phyloP scores from a whole-genome alignment of 768 basidiomycete genomes.

The Lactarius sanguifluus region DNA sequence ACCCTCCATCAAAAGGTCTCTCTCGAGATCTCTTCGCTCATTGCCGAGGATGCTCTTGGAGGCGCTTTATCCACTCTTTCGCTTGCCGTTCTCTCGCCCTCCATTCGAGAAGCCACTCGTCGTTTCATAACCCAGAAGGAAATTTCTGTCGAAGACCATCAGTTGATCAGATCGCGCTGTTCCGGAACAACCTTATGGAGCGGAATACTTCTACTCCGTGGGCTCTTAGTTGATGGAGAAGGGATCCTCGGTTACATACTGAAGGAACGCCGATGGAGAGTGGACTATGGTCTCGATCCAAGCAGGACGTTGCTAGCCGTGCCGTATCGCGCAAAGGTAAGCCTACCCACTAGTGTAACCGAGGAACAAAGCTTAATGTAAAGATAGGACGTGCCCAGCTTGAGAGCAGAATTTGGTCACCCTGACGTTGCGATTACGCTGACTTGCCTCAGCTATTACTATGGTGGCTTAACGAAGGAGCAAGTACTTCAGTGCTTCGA shows the following conservation, averaged over 20 bases:
- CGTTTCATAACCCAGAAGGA: slow-evolving; percentile 5
- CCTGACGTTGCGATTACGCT: too few relatives aligned
- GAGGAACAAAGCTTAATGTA: too few relatives aligned
- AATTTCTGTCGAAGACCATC: background rate
- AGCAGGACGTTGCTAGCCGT: slow-evolving; percentile 42
- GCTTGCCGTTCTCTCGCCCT: slow-evolving; percentile 1
- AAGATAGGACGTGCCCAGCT: too few relatives aligned
- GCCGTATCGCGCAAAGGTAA: too few relatives aligned
- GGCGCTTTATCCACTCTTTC: slow-evolving; percentile 5
- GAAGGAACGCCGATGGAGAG: slow-evolving; percentile 46
- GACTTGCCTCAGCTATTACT: too few relatives aligned
- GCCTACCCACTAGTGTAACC: too few relatives aligned
- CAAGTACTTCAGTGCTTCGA: too few relatives aligned
- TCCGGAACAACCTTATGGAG: slow-evolving; percentile 34
- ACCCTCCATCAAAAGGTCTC: slow-evolving; percentile 1
- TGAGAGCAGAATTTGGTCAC: too few relatives aligned
- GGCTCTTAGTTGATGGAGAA: slow-evolving; percentile 39
- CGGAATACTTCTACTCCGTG: slow-evolving; percentile 45
- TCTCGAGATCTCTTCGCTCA: background rate
- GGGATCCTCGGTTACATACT: slow-evolving; percentile 44
- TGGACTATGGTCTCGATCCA: slow-evolving; percentile 50
- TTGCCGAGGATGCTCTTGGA: slow-evolving; percentile 6
- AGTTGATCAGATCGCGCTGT: slow-evolving; percentile 1
- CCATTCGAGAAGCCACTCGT: background rate
- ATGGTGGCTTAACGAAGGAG: too few relatives aligned